A percentile compares a stretch with the other conserved stretches of the same genome.
Evolutionary conservation across 768 basidiomycete species (phyloP).

Genomic region (Hydnomerulius pinastri): DNA sequence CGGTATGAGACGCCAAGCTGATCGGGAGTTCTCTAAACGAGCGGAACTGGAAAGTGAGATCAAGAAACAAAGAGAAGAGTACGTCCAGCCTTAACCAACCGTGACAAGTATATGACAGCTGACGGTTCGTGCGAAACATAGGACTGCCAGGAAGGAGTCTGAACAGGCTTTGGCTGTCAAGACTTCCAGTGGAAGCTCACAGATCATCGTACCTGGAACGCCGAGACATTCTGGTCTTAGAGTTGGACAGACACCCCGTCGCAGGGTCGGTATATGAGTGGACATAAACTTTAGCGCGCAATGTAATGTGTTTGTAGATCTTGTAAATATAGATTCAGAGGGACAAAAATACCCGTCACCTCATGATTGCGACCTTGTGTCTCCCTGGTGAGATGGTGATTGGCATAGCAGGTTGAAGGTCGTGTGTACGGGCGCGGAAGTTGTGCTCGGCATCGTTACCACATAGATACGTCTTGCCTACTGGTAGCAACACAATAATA

Average conservation of each 20-base stretch:
- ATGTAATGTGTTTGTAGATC: background rate
- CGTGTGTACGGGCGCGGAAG: background rate
- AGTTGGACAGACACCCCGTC: conserved; percentile 74
- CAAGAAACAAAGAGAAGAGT: conserved; percentile 78
- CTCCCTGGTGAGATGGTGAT: too few species aligned
- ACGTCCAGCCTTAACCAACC: conserved; percentile 12
- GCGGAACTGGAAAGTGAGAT: conserved; percentile 94
- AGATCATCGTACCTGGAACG: conserved; percentile 80
- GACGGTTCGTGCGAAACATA: conserved; percentile 33
- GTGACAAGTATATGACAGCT: conserved; percentile 6
- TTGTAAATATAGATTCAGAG: conserved; percentile 1
- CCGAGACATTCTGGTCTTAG: conserved; percentile 72
- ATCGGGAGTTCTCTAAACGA: conserved; percentile 88
- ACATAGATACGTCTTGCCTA: conserved; percentile 12
- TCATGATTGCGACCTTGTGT: too few species aligned
- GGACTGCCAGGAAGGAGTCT: conserved; percentile 60
- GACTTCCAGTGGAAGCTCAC: conserved; percentile 54
- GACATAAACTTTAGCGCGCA: background rate
- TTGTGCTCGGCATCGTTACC: conserved; percentile 8
- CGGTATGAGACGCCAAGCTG: conserved; percentile 72
- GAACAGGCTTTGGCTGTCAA: conserved; percentile 62
- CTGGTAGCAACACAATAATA: background rate
- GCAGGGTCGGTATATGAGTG: conserved; percentile 64
- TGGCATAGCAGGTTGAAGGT: too few species aligned
- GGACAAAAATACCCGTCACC: background rate